A percentile compares a stretch with the other conserved stretches of the same genome.
These are phyloP conservation scores for Cinchona pubescens DNA, from an alignment of 257 asterid species.

Conservation along the genomic window DNA sequence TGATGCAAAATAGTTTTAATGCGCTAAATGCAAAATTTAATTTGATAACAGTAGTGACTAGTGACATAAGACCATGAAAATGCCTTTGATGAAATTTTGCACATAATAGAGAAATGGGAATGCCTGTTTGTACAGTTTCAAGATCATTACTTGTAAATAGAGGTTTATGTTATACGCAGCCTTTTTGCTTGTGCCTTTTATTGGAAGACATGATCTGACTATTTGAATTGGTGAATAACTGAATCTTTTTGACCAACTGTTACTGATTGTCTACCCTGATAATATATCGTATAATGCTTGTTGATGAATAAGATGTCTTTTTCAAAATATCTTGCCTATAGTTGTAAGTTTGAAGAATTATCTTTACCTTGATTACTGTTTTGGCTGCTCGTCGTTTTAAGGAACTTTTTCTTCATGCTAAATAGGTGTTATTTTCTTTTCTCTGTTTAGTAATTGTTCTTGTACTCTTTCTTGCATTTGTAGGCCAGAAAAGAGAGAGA, in stretches of 20 bases:
- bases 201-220: neutral
- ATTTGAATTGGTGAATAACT: neutral
- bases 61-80: too few relatives aligned
- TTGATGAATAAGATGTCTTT: too few relatives aligned
- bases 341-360: neutral
- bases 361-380: neutral
- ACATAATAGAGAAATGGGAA: too few relatives aligned
- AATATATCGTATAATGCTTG: neutral
- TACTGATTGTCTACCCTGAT: neutral
- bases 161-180: neutral
- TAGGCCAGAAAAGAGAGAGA: slow-evolving; percentile 90
- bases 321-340: neutral
- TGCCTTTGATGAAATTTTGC: too few relatives aligned
- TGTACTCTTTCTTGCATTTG: slow-evolving; percentile 10
- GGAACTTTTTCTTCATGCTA: neutral
- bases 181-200: neutral
- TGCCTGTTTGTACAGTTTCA: too few relatives aligned
- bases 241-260: neutral
- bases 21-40: neutral
- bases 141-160: neutral
- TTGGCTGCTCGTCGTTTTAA: neutral
- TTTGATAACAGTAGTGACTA: neutral
- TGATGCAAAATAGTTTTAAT: too few relatives aligned
- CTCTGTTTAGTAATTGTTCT: neutral
- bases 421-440: neutral